Conservation (phyloP, 2,329 filamentous ascomycete genomes). For the Monosporascus sp. region DNA sequence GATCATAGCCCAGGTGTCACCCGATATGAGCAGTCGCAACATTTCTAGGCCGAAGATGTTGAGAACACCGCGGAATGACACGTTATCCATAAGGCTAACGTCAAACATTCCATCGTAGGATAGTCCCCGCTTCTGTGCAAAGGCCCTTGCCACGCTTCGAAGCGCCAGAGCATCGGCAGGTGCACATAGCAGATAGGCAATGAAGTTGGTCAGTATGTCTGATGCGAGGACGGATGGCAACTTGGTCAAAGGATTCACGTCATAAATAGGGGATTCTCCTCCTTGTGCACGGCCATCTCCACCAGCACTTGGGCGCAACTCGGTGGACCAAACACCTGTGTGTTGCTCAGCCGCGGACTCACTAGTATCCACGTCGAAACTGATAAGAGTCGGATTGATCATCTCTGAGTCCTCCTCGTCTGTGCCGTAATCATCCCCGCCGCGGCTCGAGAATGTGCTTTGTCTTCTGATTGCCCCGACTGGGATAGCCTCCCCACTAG, state of each 20-base stretch:
- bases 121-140: conserved; percentile 33
- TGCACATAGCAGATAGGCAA: conserved; percentile 36
- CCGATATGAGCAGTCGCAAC: conserved; percentile 37
- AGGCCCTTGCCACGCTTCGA: conserved; percentile 39
- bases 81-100: conserved; percentile 29
- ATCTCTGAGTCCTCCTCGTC: conserved; percentile 54
- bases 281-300: conserved; percentile 25
- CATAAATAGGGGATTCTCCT: conserved; percentile 31
- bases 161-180: conserved; percentile 44
- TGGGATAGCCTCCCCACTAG: conserved; percentile 21
- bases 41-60: conserved; percentile 45
- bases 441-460: conserved; percentile 43
- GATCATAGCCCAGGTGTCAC: conserved; percentile 40
- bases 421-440: conserved; percentile 42
- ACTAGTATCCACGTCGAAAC: conserved; percentile 55
- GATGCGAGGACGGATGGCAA: conserved; percentile 44
- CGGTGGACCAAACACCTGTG: conserved; percentile 52
- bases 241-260: conserved; percentile 45
- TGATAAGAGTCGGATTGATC: conserved; percentile 52
- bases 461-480: conserved; percentile 34
- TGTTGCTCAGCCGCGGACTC: conserved; percentile 45
- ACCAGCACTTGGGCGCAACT: conserved; percentile 46
- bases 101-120: conserved; percentile 34
- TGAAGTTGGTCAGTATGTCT: conserved; percentile 40
- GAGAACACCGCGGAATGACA: conserved; percentile 34